These are phyloP conservation scores for Gnetum montanum DNA, from an alignment of 75 land plant genomes.

Conservation along the genomic window DNA sequence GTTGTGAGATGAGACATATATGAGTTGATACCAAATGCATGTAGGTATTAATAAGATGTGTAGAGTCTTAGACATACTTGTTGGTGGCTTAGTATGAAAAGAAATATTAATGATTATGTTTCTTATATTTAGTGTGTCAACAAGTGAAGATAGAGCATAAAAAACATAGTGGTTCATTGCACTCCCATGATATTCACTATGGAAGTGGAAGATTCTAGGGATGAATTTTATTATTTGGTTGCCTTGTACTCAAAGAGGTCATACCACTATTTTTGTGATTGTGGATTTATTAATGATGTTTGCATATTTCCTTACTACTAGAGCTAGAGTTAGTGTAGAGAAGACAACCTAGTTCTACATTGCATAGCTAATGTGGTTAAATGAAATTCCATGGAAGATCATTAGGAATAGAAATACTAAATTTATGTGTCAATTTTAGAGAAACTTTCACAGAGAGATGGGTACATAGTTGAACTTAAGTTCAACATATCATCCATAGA, in stretches of 20 bases:
- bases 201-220: too few species aligned
- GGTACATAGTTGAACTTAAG: too few species aligned
- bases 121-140: not conserved
- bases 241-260: not conserved
- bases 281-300: too few species aligned
- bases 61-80: not conserved
- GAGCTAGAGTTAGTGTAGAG: not conserved
- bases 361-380: not conserved
- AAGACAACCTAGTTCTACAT: not conserved
- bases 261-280: not conserved
- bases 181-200: too few species aligned
- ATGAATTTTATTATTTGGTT: too few species aligned
- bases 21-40: too few species aligned
- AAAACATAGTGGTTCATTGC: not conserved
- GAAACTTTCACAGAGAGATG: not conserved
- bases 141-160: too few species aligned
- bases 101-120: not conserved
- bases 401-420: not conserved
- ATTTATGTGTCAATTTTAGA: not conserved
- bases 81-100: too few species aligned
- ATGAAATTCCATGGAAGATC: not conserved
- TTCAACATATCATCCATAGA: too few species aligned
- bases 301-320: not conserved
- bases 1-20: not conserved
- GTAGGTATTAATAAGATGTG: too few species aligned